These are phyloP conservation scores for Persicaria tinctoria DNA, from an alignment of 148 eudicot genomes.

Conservation along the genomic window DNA sequence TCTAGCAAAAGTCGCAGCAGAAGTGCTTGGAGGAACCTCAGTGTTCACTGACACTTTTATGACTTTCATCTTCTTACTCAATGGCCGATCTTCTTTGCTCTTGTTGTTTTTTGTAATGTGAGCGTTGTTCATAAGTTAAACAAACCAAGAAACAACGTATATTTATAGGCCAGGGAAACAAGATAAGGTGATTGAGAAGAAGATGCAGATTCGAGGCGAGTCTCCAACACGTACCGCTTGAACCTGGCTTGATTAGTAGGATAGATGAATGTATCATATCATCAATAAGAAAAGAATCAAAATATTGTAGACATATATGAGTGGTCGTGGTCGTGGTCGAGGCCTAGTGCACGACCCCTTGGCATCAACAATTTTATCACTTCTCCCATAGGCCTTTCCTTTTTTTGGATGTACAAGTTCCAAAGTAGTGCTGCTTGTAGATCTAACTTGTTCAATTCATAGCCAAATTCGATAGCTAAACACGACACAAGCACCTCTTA, in stretches of 20 bases:
- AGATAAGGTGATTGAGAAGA: neutral
- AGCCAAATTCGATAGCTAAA: too few relatives aligned
- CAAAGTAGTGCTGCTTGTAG: neutral
- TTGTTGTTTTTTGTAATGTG: too few relatives aligned
- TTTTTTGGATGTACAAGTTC: neutral
- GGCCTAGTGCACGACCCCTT: neutral
- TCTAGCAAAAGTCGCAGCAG: too few relatives aligned
- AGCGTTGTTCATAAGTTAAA: too few relatives aligned
- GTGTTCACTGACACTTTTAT: too few relatives aligned
- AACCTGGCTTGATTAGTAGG: conserved; percentile 3
- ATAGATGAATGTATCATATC: neutral
- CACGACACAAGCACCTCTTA: too few relatives aligned
- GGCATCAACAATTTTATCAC: neutral
- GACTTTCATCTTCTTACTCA: too few relatives aligned
- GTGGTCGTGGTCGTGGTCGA: neutral
- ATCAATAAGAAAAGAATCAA: neutral
- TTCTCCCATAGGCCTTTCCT: neutral
- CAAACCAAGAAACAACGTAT: too few relatives aligned
- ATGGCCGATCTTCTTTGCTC: too few relatives aligned
- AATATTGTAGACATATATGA: too few relatives aligned
- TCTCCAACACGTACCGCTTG: neutral
- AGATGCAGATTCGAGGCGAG: neutral
- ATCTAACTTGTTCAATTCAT: neutral
- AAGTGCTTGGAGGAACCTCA: too few relatives aligned
- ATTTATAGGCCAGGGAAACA: neutral